Conservation (phyloP, 164 flowering plant species). For the Magnolia sinica region DNA sequence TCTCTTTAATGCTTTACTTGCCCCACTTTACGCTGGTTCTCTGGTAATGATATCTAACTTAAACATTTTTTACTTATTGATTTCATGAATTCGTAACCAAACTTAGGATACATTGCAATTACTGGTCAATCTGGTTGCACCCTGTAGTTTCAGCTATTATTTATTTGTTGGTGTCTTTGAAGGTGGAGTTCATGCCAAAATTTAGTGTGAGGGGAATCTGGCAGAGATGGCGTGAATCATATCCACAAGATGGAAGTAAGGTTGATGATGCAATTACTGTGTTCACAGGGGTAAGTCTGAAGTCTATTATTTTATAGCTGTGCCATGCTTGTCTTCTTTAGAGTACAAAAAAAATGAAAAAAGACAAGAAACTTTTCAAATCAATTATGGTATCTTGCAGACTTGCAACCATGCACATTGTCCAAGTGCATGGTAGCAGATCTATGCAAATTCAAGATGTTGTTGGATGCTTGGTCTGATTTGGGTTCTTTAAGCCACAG, state of each 20-base stretch:
- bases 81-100: neutral
- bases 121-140: slow-evolving; percentile 2
- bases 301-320: neutral
- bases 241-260: slow-evolving; percentile 59
- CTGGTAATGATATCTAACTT: slow-evolving; percentile 39
- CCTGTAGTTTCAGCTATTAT: slow-evolving; percentile 9
- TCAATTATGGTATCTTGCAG: too few species aligned
- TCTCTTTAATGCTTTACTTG: slow-evolving; percentile 89
- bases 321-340: neutral
- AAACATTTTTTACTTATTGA: neutral
- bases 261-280: slow-evolving; percentile 72
- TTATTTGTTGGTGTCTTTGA: slow-evolving; percentile 22
- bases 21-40: slow-evolving; percentile 96
- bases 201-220: slow-evolving; percentile 98
- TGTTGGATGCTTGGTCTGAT: neutral
- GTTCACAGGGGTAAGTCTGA: slow-evolving; percentile 86
- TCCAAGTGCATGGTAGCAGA: neutral
- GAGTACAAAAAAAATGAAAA: neutral
- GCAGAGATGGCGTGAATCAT: slow-evolving; percentile 98
- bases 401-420: too few species aligned
- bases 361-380: too few species aligned
- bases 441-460: neutral
- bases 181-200: slow-evolving; percentile 98
- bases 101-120: neutral
- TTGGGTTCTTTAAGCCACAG: neutral